Percentiles rank a stretch among this genome's conserved stretches.
phyloP scores from a whole-genome alignment of 257 asterid genomes.

The Dorcoceras hygrometricum region DNA sequence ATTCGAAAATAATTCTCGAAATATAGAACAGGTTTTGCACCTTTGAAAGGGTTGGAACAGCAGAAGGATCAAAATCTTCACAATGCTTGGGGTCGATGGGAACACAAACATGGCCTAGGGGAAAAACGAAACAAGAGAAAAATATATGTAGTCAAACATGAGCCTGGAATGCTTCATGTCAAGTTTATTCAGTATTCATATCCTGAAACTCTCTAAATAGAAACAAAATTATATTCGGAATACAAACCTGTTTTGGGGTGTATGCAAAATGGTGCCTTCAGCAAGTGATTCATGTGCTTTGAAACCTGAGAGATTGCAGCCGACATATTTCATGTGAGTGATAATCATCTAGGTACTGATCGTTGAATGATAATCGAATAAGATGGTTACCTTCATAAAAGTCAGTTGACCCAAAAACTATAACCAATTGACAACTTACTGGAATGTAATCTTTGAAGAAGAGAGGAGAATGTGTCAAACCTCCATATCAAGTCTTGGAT shows the following conservation, averaged over 20 bases:
- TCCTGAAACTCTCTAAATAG: conserved; percentile 3
- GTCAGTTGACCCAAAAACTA: not conserved
- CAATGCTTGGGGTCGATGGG: conserved; percentile 84
- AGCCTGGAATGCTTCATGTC: conserved; percentile 13
- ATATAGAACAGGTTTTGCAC: conserved; percentile 32
- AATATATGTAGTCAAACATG: conserved; percentile 1
- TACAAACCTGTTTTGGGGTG: conserved; percentile 85
- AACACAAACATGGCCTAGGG: conserved; percentile 81
- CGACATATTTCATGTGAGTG: conserved; percentile 1
- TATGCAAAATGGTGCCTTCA: conserved; percentile 89
- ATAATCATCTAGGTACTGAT: not conserved
- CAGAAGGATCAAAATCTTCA: conserved; percentile 80
- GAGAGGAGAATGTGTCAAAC: conserved; percentile 30
- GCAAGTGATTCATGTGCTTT: conserved; percentile 82
- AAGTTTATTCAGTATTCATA: not conserved
- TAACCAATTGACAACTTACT: not conserved
- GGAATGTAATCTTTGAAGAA: not conserved
- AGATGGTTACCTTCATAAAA: no score
- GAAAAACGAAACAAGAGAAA: conserved; percentile 1
- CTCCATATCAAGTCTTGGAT: conserved; percentile 95
- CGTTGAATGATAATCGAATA: no score
- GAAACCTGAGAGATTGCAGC: conserved; percentile 65
- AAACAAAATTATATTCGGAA: conserved; percentile 14
- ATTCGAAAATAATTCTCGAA: no score
- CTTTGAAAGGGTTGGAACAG: conserved; percentile 81